phyloP scores from a whole-genome alignment of 805 yeast genomes.

The Teunomyces lycoperdinae region DNA sequence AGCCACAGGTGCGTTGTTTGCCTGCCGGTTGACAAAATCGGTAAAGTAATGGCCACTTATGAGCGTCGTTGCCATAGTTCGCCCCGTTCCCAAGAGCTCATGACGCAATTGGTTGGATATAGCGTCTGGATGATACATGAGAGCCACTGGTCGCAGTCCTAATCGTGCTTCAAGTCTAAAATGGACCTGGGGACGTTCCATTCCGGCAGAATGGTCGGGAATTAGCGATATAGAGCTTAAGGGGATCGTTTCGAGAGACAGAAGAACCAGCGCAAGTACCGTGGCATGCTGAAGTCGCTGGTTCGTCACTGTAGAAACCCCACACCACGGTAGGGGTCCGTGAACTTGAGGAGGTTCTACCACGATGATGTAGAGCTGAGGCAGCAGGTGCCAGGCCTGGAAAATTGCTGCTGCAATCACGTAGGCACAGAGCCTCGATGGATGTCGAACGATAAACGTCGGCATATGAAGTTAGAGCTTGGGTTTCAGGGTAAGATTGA shows the following conservation, averaged over 20 bases:
- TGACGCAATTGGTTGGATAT: constrained; percentile 8
- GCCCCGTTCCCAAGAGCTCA: constrained; percentile 4
- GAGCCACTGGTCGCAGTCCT: constrained; percentile 6
- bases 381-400: background rate
- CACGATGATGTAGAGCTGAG: background rate
- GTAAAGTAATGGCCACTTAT: background rate
- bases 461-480: background rate
- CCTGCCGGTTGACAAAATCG: background rate
- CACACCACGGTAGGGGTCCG: constrained; percentile 25
- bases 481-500: background rate
- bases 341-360: background rate
- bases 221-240: too few relatives aligned
- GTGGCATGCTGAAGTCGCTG: constrained; percentile 10
- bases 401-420: background rate
- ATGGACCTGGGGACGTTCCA: background rate
- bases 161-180: background rate
- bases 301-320: constrained; percentile 18
- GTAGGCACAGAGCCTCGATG: background rate
- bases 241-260: too few relatives aligned
- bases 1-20: background rate
- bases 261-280: background rate
- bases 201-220: too few relatives aligned
- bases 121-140: constrained; percentile 17
- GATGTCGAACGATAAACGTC: background rate
- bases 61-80: constrained; percentile 6